Base-by-base conservation (phyloP, 306 rosid species). In the Quercus ilex region DNA sequence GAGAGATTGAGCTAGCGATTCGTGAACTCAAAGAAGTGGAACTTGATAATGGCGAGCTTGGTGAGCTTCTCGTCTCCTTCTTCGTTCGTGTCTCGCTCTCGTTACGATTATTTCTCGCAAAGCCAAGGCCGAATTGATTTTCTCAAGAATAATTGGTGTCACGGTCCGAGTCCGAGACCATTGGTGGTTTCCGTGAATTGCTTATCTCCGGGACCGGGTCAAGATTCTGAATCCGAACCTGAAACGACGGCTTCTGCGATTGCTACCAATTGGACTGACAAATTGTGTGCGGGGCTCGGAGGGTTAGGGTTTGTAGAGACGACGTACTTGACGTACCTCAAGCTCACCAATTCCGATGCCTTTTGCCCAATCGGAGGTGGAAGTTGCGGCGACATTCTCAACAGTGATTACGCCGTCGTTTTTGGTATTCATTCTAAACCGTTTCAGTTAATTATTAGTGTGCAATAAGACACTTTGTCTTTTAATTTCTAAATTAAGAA, bases 291-390 rank as follows among this genome's bases (percentile, higher is more conserved):
- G 0, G 92, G 88, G 6, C 78, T 91, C 38, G 91, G 92, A 56
- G 93, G 92, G 19, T 19, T 89, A 3, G 99, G 99, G 52, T 83
- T 93, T 25, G 74, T 93, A 18, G 99, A 93, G 84, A 95, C 99
- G 1, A 77, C 93, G 35, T 95, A 95, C 74, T 85, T 93, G 86
- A 85, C 91, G 41, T 91, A 77, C 90, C 89, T 94, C 31, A 92
- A 91, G 70, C 89, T 92, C 86, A 88, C 97, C 26, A 88, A 80
- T 57, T 81, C 95, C 69, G 90, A 82, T 28, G 89, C 88, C 14
- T 91, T 94, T 57, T 92, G 97, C 83, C 94, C 94, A 4, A 58
- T 83, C 49, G 92, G 89, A 7, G 93, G 88, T 3, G 92, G 86
- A 30, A 71, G 82, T 46, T 92, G 97, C 83, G 81, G 89, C 65